A percentile compares a stretch with the other conserved stretches of the same genome.
phyloP scores from a whole-genome alignment of 768 basidiomycete genomes.

The Serpula lacrymans region DNA sequence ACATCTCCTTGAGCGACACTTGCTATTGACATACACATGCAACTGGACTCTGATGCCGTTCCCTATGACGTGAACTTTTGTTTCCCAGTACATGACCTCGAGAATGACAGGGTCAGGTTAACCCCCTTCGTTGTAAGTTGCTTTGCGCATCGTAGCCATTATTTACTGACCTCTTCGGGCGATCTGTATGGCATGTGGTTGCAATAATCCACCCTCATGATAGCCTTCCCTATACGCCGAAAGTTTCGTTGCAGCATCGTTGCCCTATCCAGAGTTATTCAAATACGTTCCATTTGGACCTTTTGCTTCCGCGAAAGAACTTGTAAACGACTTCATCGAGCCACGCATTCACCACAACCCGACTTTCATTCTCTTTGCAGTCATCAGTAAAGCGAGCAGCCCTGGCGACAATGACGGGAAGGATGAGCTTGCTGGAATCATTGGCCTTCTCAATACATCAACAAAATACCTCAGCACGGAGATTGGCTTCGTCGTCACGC shows the following conservation, averaged over 20 bases:
- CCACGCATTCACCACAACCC: constrained; percentile 33
- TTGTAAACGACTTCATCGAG: constrained; percentile 33
- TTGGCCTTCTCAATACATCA: constrained; percentile 48
- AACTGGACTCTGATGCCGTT: constrained; percentile 3
- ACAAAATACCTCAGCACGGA: constrained; percentile 44
- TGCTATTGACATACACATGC: no score
- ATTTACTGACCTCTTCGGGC: no score
- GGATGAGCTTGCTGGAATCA: constrained; percentile 44
- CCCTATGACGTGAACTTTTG: constrained; percentile 47
- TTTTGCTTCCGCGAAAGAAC: constrained; percentile 34
- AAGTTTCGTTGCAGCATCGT: constrained; percentile 32
- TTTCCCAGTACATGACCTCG: constrained; percentile 43
- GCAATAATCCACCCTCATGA: background rate
- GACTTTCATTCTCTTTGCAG: constrained; percentile 40
- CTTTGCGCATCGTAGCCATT: no score
- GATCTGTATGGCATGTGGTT: no score
- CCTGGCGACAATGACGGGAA: background rate
- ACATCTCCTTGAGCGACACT: no score
- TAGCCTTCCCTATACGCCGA: constrained; percentile 46
- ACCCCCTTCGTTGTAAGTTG: constrained; percentile 46
- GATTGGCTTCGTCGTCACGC: constrained; percentile 51
- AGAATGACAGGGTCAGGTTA: constrained; percentile 47
- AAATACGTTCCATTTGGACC: constrained; percentile 51
- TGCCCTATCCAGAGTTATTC: constrained; percentile 38
- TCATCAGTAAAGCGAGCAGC: constrained; percentile 47